phyloP scores from a whole-genome alignment of 1,284 basidiomycete genomes.

The Takashimella tepidaria region DNA sequence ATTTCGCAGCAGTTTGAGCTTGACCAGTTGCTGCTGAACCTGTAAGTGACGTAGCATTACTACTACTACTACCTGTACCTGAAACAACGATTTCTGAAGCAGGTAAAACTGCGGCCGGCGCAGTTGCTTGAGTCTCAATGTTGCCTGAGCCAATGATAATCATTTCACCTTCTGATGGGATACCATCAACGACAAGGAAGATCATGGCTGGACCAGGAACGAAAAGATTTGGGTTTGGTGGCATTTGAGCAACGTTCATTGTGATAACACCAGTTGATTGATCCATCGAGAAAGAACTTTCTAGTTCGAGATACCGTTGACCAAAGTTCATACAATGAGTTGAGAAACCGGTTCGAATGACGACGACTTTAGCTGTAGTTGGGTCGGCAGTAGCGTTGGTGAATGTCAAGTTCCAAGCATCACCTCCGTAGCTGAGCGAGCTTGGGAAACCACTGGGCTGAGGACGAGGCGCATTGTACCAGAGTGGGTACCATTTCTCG shows the following conservation, averaged over 20 bases:
- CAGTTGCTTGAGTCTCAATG: constrained; percentile 62
- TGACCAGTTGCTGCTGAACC: not conserved
- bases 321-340: constrained; percentile 77
- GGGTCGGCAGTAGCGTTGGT: constrained; percentile 55
- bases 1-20: not conserved
- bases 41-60: not conserved
- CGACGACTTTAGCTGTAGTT: constrained; percentile 60
- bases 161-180: constrained; percentile 71
- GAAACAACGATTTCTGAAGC: constrained; percentile 20
- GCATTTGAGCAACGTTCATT: constrained; percentile 73
- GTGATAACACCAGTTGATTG: constrained; percentile 62
- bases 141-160: constrained; percentile 72
- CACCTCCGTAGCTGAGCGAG: constrained; percentile 63
- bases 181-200: constrained; percentile 72
- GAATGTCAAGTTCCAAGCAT: constrained; percentile 66
- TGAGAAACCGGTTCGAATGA: constrained; percentile 85
- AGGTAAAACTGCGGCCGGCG: constrained; percentile 55
- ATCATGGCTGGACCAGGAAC: constrained; percentile 78
- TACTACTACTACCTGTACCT: not conserved
- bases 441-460: constrained; percentile 28
- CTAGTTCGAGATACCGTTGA: constrained; percentile 60
- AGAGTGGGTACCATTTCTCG: constrained; percentile 46
- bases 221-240: constrained; percentile 77
- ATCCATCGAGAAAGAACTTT: constrained; percentile 72
- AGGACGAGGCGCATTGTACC: constrained; percentile 66